A percentile compares a stretch with the other conserved stretches of the same genome.
These are phyloP conservation scores for Cladorrhinum samala DNA, from an alignment of 495 filamentous ascomycete genomes.

Conservation along the genomic window DNA sequence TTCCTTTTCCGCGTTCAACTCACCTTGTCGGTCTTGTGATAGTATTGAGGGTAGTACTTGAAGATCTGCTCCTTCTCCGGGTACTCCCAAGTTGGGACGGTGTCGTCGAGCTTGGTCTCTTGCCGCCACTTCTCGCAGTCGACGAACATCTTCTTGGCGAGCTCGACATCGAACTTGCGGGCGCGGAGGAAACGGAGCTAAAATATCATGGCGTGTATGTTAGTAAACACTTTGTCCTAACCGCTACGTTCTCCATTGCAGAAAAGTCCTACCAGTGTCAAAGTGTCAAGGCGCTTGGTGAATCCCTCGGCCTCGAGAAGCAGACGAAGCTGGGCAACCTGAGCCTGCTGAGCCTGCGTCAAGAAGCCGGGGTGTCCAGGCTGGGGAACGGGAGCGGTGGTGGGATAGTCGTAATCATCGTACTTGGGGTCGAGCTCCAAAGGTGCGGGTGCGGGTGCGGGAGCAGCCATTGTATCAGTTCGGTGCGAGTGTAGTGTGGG, in stretches of 20 bases:
- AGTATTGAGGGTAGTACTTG: slow-evolving; percentile 96
- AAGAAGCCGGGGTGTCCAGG: slow-evolving; percentile 85
- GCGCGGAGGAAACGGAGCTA: slow-evolving; percentile 87
- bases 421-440: slow-evolving; percentile 79
- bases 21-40: slow-evolving; percentile 98
- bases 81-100: slow-evolving; percentile 77
- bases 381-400: slow-evolving; percentile 59
- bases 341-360: slow-evolving; percentile 80
- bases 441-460: slow-evolving; percentile 15
- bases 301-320: slow-evolving; percentile 79
- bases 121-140: slow-evolving; percentile 88
- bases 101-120: slow-evolving; percentile 73
- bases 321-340: slow-evolving; percentile 76
- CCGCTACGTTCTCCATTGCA: background rate
- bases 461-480: slow-evolving; percentile 16
- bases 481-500: slow-evolving; percentile 4
- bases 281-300: slow-evolving; percentile 79
- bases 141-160: slow-evolving; percentile 84
- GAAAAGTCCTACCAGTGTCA: slow-evolving; percentile 62
- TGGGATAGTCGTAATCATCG: slow-evolving; percentile 92
- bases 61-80: slow-evolving; percentile 81
- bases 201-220: background rate
- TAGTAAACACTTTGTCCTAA: slow-evolving; percentile 11
- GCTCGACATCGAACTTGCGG: slow-evolving; percentile 84
- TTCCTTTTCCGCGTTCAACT: too few relatives aligned